Base-by-base conservation (phyloP, 805 yeast species). In the Zygotorulaspora danielsina region DNA sequence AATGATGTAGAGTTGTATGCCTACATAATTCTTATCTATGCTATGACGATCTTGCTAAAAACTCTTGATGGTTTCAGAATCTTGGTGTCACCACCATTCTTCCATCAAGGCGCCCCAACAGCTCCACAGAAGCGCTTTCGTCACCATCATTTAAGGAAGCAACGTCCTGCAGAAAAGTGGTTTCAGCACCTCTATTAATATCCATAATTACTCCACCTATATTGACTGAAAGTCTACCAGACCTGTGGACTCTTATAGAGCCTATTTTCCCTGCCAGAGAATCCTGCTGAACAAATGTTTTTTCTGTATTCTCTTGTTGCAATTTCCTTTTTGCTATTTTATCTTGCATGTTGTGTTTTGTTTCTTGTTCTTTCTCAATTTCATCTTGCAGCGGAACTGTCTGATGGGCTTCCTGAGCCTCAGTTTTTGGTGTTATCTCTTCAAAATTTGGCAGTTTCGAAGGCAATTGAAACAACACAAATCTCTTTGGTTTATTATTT, bases 201-300 rank as follows among this genome's bases (percentile, higher is more conserved):
- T 82, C 86, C 71, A 80, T 73, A 3, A 75, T 69, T 6, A 77
- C 74, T 36, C 78, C 75, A 10, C 95, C 96, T 26, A 90, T 65
- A 44, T 77, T 73, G 60, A 89, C 73, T 3, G 94, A 72, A 15
- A 87, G 60, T 56, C 76, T 84, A 3, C 97, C 97, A 1, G 96
- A 85, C 53, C 80, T 76, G 59, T 89, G 96, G 32, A 81, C 69
- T 39, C 90, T 75, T 22, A 90, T 55, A 7, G 74, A 70, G 5
- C 97, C 97, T 26, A 87, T 70, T 39, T 69, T 69, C 1, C 96
- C 96, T 27, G 65, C 16, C 39, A 50, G 43, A 6, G 49, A 38
- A 22, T 42, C 44, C 11, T 37, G 45, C 25, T 42, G 36, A 4
- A 38, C 34, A 17, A 28, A 32, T 18, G 22, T 45, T 4, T 22